A percentile compares a stretch with the other conserved stretches of the same genome.
Conservation (phyloP, 257 asterid genomes). For the Gynochthodes officinalis region DNA sequence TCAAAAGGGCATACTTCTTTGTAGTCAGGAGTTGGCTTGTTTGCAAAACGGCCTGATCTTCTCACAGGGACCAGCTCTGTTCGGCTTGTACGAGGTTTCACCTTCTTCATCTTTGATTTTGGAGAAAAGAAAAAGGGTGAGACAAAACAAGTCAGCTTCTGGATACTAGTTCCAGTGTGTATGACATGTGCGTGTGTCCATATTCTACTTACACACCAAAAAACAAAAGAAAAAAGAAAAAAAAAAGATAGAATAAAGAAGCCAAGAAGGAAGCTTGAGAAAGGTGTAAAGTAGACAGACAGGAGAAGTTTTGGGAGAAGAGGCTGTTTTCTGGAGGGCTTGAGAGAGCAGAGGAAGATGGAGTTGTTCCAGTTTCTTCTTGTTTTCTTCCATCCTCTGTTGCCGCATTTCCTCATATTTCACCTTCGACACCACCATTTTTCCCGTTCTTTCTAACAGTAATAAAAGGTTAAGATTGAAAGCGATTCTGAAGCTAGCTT, state of each 20-base stretch:
- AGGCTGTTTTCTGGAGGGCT: conserved; percentile 47
- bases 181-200: not conserved
- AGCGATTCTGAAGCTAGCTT: too few species aligned
- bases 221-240: conserved; percentile 11
- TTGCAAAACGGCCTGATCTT: conserved; percentile 67
- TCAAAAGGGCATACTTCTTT: conserved; percentile 46
- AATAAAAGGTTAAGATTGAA: not conserved
- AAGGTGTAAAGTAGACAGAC: conserved; percentile 23
- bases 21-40: conserved; percentile 54
- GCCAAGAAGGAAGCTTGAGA: not conserved
- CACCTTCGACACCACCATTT: conserved; percentile 58
- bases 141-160: not conserved
- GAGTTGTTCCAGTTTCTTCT: conserved; percentile 77
- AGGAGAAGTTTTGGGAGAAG: conserved; percentile 76
- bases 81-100: conserved; percentile 57
- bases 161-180: not conserved
- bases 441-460: not conserved
- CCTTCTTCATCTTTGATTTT: conserved; percentile 52
- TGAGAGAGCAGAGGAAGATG: conserved; percentile 75
- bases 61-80: conserved; percentile 78
- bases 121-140: not conserved
- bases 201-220: not conserved
- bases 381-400: conserved; percentile 84
- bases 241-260: too few species aligned
- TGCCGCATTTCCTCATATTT: conserved; percentile 59